These are phyloP conservation scores for Paraphaeosphaeria sporulosa DNA, from an alignment of 2,329 filamentous ascomycete genomes.

Conservation along the genomic window DNA sequence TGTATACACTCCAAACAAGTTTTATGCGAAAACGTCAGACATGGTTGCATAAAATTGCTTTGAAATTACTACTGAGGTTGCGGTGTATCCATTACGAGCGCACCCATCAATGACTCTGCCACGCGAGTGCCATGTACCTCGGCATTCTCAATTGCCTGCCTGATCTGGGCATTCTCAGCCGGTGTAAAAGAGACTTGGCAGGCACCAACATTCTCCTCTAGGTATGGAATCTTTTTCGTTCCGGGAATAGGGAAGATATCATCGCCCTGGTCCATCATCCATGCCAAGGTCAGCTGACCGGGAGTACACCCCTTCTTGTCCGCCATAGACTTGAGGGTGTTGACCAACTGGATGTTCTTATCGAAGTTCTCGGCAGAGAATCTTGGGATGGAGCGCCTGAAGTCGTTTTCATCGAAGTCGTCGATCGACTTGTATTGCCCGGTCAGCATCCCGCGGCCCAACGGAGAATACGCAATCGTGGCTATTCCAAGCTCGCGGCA, in stretches of 20 bases:
- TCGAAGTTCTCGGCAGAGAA: conserved; percentile 45
- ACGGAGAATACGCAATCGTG: conserved; percentile 37
- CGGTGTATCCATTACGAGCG: no score
- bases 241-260: conserved; percentile 64
- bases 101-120: no score
- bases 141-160: no score
- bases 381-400: conserved; percentile 38
- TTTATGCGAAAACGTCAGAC: no score
- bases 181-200: no score
- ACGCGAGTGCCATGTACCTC: no score
- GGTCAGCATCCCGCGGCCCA: conserved; percentile 31
- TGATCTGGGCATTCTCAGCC: no score
- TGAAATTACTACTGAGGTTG: no score
- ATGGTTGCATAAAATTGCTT: no score
- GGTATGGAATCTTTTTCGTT: conserved; percentile 24
- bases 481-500: conserved; percentile 48
- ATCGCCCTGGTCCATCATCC: conserved; percentile 51
- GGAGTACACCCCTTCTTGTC: conserved; percentile 60
- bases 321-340: conserved; percentile 31
- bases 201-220: conserved; percentile 31
- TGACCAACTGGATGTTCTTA: conserved; percentile 33
- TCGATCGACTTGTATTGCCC: neutral
- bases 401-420: neutral
- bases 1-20: no score
- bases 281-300: conserved; percentile 60